Conservation (phyloP, 352 stramenopile species). For the Phytophthora constricta region DNA sequence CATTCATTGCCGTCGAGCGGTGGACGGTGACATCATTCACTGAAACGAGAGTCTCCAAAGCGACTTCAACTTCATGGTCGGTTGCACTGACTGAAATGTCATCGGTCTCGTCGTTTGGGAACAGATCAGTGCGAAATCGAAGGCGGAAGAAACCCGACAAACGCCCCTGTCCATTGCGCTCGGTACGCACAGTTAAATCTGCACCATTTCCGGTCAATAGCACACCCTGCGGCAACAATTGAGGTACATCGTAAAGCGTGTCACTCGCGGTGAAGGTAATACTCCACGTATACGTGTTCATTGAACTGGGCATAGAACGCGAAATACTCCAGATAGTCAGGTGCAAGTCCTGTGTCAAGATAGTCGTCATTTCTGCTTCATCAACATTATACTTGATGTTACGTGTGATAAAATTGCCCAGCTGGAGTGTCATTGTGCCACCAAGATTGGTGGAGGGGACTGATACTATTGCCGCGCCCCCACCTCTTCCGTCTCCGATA, state of each 20-base stretch:
- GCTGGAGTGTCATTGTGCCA: conserved; percentile 73
- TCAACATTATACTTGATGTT: conserved; percentile 74
- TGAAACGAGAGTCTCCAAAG: conserved; percentile 74
- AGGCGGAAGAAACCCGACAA: conserved; percentile 77
- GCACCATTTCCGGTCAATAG: conserved; percentile 69
- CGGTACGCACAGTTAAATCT: conserved; percentile 50
- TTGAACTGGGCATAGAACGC: conserved; percentile 40
- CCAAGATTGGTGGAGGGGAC: conserved; percentile 68
- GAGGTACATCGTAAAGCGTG: conserved; percentile 63
- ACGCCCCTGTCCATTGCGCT: conserved; percentile 65
- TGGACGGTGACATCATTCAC: conserved; percentile 70
- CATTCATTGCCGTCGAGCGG: conserved; percentile 72
- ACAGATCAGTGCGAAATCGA: conserved; percentile 72
- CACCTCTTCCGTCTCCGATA: conserved; percentile 65
- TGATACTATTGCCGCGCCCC: conserved; percentile 48
- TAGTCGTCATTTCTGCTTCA: conserved; percentile 59
- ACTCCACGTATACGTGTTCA: conserved; percentile 73
- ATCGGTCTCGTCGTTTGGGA: conserved; percentile 75
- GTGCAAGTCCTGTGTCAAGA: conserved; percentile 70
- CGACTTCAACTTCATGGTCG: conserved; percentile 57
- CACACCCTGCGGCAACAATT: conserved; percentile 57
- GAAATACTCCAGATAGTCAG: conserved; percentile 64
- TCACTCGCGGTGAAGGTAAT: conserved; percentile 80
- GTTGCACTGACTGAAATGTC: conserved; percentile 70
- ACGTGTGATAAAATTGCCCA: conserved; percentile 56